Base-by-base conservation (phyloP, 1,139 yeast species). In the Diutina pseudorugosa region DNA sequence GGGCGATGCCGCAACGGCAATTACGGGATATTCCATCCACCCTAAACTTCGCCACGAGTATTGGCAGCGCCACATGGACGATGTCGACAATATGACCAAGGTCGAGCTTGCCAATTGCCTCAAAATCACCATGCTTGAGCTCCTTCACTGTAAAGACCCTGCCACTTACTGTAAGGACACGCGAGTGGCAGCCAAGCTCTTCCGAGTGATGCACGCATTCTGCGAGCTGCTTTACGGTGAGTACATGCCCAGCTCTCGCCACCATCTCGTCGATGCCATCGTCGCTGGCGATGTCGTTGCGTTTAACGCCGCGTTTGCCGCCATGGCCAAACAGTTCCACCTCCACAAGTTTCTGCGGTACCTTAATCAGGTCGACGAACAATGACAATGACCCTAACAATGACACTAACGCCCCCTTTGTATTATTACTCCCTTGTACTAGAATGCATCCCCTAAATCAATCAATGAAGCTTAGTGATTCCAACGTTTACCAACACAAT, bases 101-200 rank as follows among this genome's bases (percentile, higher is more conserved):
- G 49, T 45, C 14, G n/a, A 25, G 11, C 27, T 45, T 14, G 40
- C 49, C 36, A 45, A 45, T n/a, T 27, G 27, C 9, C 20, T 45
- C 49, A 45, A 45, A n/a, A 16, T 27, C 14, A 33, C 49, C n/a
- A 27, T 45, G 49, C 49, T 45, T 14, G 49, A 45, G 16, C 16
- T 45, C 4, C 49, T 45, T 14, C 36, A 45, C n/a, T 45, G 49
- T 18, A 19, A 27, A 16, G 40, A 45, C 49, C 49, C 49, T n/a
- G n/a, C 14, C 36, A 14, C 12, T 3, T 45, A 23, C 40, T 9
- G 6, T 12, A 12, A 27, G n/a, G 36, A n/a, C 7, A 27, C 49
- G 1, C 21, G 40, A 3, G 27, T 27, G 20, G 20, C 25, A 12
- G 49, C 49, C 7, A n/a, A 27, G 12, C 18, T 27, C 2, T 45